phyloP scores from a whole-genome alignment of 2,329 filamentous ascomycete species.

The Aureobasidium sp. region DNA sequence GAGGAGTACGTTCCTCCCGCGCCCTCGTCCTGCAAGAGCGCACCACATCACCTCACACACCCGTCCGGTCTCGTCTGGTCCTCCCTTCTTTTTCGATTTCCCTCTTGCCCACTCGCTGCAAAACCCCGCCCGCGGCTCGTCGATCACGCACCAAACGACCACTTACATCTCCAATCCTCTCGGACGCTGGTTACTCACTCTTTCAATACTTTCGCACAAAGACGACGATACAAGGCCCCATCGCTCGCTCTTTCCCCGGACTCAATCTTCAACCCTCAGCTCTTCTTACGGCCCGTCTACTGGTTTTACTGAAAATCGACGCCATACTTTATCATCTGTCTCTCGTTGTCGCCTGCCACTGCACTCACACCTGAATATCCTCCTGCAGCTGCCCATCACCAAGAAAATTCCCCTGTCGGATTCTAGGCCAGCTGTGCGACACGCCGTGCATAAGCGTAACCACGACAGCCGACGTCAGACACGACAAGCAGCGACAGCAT shows the following conservation, averaged over 20 bases:
- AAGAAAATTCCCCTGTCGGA: neutral
- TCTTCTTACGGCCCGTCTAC: neutral
- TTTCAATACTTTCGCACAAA: neutral
- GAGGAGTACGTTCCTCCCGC: constrained; percentile 9
- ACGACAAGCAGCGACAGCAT: constrained; percentile 3
- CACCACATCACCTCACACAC: constrained; percentile 13
- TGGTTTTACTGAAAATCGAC: constrained; percentile 6
- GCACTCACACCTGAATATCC: neutral
- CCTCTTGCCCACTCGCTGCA: constrained; percentile 2
- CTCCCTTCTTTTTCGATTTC: neutral
- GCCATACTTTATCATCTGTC: constrained; percentile 5
- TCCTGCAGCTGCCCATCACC: constrained; percentile 7
- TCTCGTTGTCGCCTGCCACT: neutral
- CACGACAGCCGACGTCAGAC: constrained; percentile 13
- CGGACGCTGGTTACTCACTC: neutral
- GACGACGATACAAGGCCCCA: neutral
- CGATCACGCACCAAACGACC: neutral
- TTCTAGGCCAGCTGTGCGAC: constrained; percentile 6
- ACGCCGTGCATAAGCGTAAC: constrained; percentile 12
- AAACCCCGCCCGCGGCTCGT: constrained; percentile 11
- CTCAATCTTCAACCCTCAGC: neutral
- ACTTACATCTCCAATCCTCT: neutral
- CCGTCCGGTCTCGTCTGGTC: constrained; percentile 6
- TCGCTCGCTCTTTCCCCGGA: constrained; percentile 13
- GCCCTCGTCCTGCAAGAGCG: constrained; percentile 9